Base-by-base conservation (phyloP, 2,329 filamentous ascomycete genomes). In the Neospermospora avenae region DNA sequence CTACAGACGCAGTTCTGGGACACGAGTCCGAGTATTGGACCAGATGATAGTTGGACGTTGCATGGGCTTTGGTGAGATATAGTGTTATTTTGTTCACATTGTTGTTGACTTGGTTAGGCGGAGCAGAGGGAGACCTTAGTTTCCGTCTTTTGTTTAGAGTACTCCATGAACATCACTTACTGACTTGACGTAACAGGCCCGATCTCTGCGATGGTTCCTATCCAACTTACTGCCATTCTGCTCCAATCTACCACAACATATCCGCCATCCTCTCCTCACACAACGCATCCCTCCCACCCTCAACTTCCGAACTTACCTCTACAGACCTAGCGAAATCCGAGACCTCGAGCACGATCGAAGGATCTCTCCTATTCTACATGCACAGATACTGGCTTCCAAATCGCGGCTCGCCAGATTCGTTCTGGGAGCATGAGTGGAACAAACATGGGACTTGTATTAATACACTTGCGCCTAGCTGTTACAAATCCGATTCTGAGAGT, bases 1-100 rank as follows among this genome's bases (percentile, higher is more conserved):
- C 79, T 92, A 4, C 84, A 85, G 73, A 92, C 89, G 1, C 89
- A 92, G 67, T 92, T 92, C 75, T 92, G 89, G 89, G 88, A 92
- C 70, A 82, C 84, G 1, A 74, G 81, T 63, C 88, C 88, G 1
- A 77, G 82, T 1, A 80, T 85, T 6, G 72, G 89, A 0, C 88
- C 89, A 2, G 74, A 74, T 53, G 82, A 90, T 70, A 86, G 84
- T 5, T 93, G 88, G 88, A 91, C 87, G 1, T 81, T 91, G 42
- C 89, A 91, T 70, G 88, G 88, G 1, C 78, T 91, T 8, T 89
- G 76, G 70, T 70, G 55, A 18, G 57, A n/a, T n/a, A n/a, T n/a
- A n/a, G n/a, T n/a, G n/a, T n/a, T n/a, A n/a, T n/a, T n/a, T n/a
- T n/a, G n/a, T n/a, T n/a, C n/a, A n/a, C n/a, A n/a, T n/a, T n/a